A percentile compares a stretch with the other conserved stretches of the same genome.
phyloP scores from a whole-genome alignment of 148 eudicot genomes.

The Vaccinium corymbosum region DNA sequence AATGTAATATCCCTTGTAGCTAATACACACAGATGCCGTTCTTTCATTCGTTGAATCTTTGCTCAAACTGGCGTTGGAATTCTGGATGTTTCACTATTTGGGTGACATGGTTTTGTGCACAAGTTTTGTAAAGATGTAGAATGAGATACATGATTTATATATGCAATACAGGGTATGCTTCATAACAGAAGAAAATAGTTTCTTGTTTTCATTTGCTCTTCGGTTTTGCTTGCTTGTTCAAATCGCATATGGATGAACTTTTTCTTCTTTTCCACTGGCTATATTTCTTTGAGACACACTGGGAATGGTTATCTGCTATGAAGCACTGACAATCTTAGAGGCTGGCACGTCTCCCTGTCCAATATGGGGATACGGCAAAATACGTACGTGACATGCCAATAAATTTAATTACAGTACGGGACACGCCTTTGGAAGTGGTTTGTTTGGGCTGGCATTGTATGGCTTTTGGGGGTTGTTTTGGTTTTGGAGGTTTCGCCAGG shows the following conservation, averaged over 20 bases:
- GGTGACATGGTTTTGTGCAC: not conserved
- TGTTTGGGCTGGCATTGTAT: too few relatives aligned
- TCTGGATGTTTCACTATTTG: not conserved
- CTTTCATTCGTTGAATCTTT: slow-evolving; percentile 21
- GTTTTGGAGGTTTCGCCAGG: too few relatives aligned
- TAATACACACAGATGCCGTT: not conserved
- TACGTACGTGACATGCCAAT: too few relatives aligned
- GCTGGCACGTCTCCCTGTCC: too few relatives aligned
- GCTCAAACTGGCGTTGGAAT: not conserved
- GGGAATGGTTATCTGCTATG: too few relatives aligned
- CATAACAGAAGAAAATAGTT: not conserved
- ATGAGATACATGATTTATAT: not conserved
- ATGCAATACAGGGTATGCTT: not conserved
- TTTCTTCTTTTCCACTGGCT: not conserved
- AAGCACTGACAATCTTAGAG: too few relatives aligned
- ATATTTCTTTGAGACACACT: not conserved
- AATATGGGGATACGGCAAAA: too few relatives aligned
- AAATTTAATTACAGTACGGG: too few relatives aligned
- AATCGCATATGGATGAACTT: not conserved
- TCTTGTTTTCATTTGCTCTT: not conserved
- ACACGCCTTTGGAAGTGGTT: too few relatives aligned
- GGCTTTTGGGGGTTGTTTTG: too few relatives aligned
- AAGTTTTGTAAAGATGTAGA: not conserved
- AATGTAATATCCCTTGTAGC: not conserved
- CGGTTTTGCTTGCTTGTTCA: slow-evolving; percentile 19